phyloP scores from a whole-genome alignment of 2,329 filamentous ascomycete genomes.

The Tolypocladium tropicale region DNA sequence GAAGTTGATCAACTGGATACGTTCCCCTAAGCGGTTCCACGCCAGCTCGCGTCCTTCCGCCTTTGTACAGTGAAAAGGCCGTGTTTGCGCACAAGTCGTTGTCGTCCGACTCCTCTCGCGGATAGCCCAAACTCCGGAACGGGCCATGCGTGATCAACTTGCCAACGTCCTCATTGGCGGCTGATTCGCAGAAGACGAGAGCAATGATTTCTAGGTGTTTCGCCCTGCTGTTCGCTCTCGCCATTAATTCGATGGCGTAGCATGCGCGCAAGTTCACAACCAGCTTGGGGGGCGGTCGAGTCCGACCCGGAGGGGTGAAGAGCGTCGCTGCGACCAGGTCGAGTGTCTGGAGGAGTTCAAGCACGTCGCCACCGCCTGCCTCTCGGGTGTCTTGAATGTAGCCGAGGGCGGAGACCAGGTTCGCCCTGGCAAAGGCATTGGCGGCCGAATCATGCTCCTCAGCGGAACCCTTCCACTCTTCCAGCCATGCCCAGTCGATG shows the following conservation, averaged over 20 bases:
- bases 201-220: constrained; percentile 13
- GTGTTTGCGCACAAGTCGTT: not conserved
- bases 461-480: not conserved
- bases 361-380: constrained; percentile 4
- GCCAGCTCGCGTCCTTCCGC: constrained; percentile 1
- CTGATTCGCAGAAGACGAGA: constrained; percentile 17
- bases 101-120: not conserved
- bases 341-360: constrained; percentile 19
- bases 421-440: constrained; percentile 18
- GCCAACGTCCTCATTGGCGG: not conserved
- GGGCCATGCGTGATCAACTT: constrained; percentile 11
- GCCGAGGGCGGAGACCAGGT: constrained; percentile 24
- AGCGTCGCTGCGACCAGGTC: constrained; percentile 19
- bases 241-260: constrained; percentile 18
- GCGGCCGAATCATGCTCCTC: not conserved
- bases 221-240: constrained; percentile 1
- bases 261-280: constrained; percentile 27
- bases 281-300: constrained; percentile 10
- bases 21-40: constrained; percentile 6
- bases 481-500: constrained; percentile 15
- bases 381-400: constrained; percentile 10
- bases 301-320: constrained; percentile 11
- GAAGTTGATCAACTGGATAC: constrained; percentile 10
- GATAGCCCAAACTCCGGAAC: constrained; percentile 14
- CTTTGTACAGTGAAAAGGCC: not conserved